Evolutionary conservation across 1,284 basidiomycete species (phyloP).

Genomic region (Agaricales sp.): DNA sequence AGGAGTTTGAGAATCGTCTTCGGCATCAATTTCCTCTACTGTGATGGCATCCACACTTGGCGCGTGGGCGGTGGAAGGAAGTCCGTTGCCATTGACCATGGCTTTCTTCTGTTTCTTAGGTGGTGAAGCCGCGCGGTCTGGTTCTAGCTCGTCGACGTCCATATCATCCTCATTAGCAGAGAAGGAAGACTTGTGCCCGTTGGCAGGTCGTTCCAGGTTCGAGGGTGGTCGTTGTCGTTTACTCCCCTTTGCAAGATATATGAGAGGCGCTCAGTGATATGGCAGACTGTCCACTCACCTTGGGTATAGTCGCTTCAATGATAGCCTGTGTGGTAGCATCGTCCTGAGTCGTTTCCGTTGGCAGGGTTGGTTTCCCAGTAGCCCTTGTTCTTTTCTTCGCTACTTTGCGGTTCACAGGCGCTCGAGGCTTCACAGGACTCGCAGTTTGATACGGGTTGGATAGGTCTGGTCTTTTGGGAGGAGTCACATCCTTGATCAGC

Average conservation of each 20-base stretch:
- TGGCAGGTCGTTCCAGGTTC: too few species aligned
- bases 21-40: constrained; percentile 16
- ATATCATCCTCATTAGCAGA: constrained; percentile 1
- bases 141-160: constrained; percentile 2
- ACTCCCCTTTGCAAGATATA: too few species aligned
- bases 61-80: neutral
- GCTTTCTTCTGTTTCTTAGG: constrained; percentile 30
- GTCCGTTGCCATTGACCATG: constrained; percentile 6
- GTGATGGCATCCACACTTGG: constrained; percentile 20
- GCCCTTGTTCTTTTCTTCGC: constrained; percentile 23
- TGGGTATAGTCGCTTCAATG: constrained; percentile 63
- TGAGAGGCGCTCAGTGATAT: constrained; percentile 6
- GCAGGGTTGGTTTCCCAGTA: constrained; percentile 20
- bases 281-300: constrained; percentile 27
- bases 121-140: constrained; percentile 11
- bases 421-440: constrained; percentile 39
- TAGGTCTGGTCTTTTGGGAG: constrained; percentile 49
- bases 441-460: constrained; percentile 64
- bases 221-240: constrained; percentile 59
- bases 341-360: constrained; percentile 18
- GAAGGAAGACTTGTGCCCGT: constrained; percentile 20
- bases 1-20: neutral
- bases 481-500: constrained; percentile 57
- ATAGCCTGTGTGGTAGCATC: constrained; percentile 48
- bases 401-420: constrained; percentile 28